Percentiles rank a stretch among this genome's conserved stretches.
These are phyloP conservation scores for Arabidopsis arenosa DNA, from an alignment of 345 rosid species.

Conservation along the genomic window DNA sequence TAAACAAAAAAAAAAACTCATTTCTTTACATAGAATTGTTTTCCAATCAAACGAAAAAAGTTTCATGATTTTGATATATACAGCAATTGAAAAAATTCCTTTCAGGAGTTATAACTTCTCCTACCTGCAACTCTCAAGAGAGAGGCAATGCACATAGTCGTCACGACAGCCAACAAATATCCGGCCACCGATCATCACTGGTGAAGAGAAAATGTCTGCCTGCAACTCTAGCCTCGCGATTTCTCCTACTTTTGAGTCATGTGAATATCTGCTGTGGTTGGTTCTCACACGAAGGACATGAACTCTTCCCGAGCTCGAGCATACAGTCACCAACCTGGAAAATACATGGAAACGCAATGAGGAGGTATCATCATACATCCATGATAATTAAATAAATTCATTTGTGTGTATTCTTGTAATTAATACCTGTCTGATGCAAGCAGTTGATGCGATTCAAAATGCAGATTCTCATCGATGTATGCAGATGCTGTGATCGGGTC, in stretches of 20 bases:
- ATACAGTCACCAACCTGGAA: constrained; percentile 79
- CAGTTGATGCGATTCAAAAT: constrained; percentile 50
- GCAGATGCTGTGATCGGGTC: constrained; percentile 86
- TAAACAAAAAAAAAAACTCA: no score
- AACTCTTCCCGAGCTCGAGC: constrained; percentile 69
- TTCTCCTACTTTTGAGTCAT: constrained; percentile 57
- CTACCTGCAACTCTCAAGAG: constrained; percentile 42
- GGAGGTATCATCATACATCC: constrained; percentile 5
- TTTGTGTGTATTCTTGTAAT: constrained; percentile 16
- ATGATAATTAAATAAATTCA: not conserved
- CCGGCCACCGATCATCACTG: constrained; percentile 88
- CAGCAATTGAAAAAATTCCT: no score
- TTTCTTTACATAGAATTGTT: no score
- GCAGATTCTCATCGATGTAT: constrained; percentile 80
- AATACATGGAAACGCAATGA: not conserved
- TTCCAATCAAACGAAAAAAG: no score
- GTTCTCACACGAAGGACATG: constrained; percentile 56
- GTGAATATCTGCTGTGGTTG: constrained; percentile 35
- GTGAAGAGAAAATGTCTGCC: constrained; percentile 88
- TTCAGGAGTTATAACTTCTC: no score
- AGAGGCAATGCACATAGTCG: constrained; percentile 74
- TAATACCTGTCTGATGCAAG: constrained; percentile 63
- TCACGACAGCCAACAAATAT: constrained; percentile 93
- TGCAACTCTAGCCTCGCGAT: constrained; percentile 58
- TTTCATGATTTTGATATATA: no score